Base-by-base conservation (phyloP, 208 protist species). In the Leishmania major region DNA sequence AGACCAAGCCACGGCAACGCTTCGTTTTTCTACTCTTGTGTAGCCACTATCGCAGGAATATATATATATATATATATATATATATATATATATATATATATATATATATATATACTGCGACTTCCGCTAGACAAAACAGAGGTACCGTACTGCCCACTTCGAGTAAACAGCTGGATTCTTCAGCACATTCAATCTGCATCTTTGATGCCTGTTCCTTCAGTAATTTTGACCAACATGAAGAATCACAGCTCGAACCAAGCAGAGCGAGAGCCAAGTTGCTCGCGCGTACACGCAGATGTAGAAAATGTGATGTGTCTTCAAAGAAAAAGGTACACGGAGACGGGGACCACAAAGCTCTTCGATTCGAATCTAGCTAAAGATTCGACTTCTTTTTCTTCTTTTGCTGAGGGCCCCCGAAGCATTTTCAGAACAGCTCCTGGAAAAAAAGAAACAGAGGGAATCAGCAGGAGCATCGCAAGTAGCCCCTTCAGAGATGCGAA, bases 341-440 rank as follows among this genome's bases (percentile, higher is more conserved):
- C 13, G 1, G 31, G 69, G 5, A 62, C 43, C 0, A n/a, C 31
- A 7, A 13, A 22, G 19, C 25, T 17, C 13, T 53, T 73, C 69
- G 35, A 7, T 35, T 15, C 40, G 3, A 73, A 5, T 35, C 3
- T 1, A 53, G 8, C 37, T 55, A 13, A 22, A 6, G 0, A 19
- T 22, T 3, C 25, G 3, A 37, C 40, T 37, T 40, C 5, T 28
- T 28, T 57, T 25, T 25, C 28, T 2, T 6, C 17, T 1, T 31
- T n/a, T 64, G 8, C 31, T 10, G 10, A 67, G n/a, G 1, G 7
- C 3, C 25, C 10, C 57, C 17, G 7, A 47, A 64, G 31, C 3
- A 70, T 17, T 43, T 37, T 37, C 75, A 80, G 62, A 53, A 89
- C n/a, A 82, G 71, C 37, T 79, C 5, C 49, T 40, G 8, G 8